Evolutionary conservation across 371 early-diverging fungal genomes (phyloP).

Genomic region (Mucor sp.): DNA sequence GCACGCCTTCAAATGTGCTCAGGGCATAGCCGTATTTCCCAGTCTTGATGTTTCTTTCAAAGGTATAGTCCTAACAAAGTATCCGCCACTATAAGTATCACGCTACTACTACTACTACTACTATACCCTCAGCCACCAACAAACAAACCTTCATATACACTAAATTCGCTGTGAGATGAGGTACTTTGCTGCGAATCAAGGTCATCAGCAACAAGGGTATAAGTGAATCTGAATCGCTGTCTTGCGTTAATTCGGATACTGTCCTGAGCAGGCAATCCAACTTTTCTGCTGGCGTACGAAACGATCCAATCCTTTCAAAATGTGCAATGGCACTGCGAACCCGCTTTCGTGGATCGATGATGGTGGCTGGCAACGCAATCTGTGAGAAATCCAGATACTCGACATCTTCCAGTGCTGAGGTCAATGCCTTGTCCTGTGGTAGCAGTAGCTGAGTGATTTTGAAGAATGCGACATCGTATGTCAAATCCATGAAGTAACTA

Average conservation of each 20-base stretch:
- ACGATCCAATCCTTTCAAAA: slow-evolving; percentile 53
- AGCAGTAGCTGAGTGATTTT: slow-evolving; percentile 49
- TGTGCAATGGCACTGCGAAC: slow-evolving; percentile 44
- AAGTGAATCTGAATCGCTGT: slow-evolving; percentile 46
- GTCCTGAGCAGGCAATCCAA: slow-evolving; percentile 48
- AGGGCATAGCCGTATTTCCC: slow-evolving; percentile 60
- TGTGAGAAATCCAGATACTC: slow-evolving; percentile 54
- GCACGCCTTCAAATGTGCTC: slow-evolving; percentile 56
- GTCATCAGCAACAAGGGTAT: slow-evolving; percentile 56
- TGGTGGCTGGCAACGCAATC: slow-evolving; percentile 43
- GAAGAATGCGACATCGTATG: slow-evolving; percentile 62
- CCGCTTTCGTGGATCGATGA: slow-evolving; percentile 29
- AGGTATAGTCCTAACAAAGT: slow-evolving; percentile 57
- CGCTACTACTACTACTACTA: no score
- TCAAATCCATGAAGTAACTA: slow-evolving; percentile 58
- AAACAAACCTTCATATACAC: slow-evolving; percentile 51
- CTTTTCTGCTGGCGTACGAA: slow-evolving; percentile 57
- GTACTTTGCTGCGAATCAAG: slow-evolving; percentile 51
- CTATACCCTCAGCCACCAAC: no score
- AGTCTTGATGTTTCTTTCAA: slow-evolving; percentile 38
- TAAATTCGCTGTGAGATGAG: slow-evolving; percentile 56
- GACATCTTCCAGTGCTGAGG: slow-evolving; percentile 40
- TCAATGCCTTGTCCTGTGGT: slow-evolving; percentile 38
- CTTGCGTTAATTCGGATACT: slow-evolving; percentile 29
- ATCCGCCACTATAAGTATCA: no score